Evolutionary conservation across 2,329 filamentous ascomycete genomes (phyloP).

Genomic region (Sporothrix sp.): DNA sequence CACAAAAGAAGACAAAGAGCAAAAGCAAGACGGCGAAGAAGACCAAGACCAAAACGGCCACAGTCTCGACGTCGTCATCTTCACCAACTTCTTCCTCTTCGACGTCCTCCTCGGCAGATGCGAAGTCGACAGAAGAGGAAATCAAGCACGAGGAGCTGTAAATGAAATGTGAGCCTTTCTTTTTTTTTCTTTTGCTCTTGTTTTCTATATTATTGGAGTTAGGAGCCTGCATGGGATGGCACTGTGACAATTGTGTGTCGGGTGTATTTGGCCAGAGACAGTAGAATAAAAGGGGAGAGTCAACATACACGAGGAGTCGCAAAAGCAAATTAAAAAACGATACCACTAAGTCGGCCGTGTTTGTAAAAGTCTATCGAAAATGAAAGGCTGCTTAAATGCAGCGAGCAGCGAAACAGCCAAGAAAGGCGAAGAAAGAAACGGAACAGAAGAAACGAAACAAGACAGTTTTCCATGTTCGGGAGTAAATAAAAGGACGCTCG

Average conservation of each 20-base stretch:
- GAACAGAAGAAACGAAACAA: too few species aligned
- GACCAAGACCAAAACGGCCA: conserved; percentile 28
- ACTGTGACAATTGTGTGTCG: background rate
- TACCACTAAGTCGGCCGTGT: too few species aligned
- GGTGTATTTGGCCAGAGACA: background rate
- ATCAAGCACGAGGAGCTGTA: conserved; percentile 27
- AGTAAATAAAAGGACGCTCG: too few species aligned
- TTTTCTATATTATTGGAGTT: background rate
- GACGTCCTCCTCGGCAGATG: conserved; percentile 21
- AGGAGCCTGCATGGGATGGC: background rate
- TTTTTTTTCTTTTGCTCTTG: background rate
- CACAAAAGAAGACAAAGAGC: conserved; percentile 32
- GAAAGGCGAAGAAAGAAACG: too few species aligned
- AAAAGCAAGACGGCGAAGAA: conserved; percentile 20
- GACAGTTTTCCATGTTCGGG: too few species aligned
- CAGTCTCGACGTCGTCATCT: conserved; percentile 24
- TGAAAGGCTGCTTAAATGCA: too few species aligned
- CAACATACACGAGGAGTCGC: background rate
- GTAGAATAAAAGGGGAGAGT: background rate
- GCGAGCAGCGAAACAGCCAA: too few species aligned
- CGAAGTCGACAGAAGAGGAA: conserved; percentile 16
- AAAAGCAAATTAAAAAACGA: background rate
- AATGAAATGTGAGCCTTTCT: background rate
- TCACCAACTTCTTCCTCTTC: too few species aligned
- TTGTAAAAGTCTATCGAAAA: too few species aligned